These are phyloP conservation scores for Phytopythium boreale DNA, from an alignment of 352 stramenopile species.

Conservation along the genomic window DNA sequence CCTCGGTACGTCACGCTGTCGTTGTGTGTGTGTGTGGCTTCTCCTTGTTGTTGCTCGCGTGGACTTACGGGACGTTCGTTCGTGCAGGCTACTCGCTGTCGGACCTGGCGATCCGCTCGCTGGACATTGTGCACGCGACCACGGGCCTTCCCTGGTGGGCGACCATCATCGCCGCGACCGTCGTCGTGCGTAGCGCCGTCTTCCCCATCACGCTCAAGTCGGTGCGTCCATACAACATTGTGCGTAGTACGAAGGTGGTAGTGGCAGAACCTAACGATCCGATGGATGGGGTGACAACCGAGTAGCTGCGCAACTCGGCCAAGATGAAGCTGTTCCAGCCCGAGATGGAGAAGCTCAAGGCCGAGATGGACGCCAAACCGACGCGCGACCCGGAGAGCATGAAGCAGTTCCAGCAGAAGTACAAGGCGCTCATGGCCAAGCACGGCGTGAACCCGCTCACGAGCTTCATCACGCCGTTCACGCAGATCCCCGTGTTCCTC, in stretches of 20 bases:
- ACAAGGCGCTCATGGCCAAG: slow-evolving; percentile 81
- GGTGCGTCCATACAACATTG: slow-evolving; percentile 31
- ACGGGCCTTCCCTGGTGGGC: slow-evolving; percentile 87
- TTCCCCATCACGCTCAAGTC: slow-evolving; percentile 79
- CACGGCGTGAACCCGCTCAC: slow-evolving; percentile 77
- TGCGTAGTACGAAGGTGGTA: not conserved
- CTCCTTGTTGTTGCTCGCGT: not conserved
- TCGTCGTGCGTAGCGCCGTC: slow-evolving; percentile 66
- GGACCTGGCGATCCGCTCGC: slow-evolving; percentile 66
- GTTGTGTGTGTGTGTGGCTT: no score
- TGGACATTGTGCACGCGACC: slow-evolving; percentile 74
- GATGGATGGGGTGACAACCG: not conserved
- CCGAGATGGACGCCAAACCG: slow-evolving; percentile 56
- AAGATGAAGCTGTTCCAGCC: slow-evolving; percentile 84
- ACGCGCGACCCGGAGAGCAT: slow-evolving; percentile 46
- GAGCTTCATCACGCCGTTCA: slow-evolving; percentile 65
- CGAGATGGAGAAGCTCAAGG: slow-evolving; percentile 80
- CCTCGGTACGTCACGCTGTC: slow-evolving; percentile 22
- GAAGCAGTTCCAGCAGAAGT: slow-evolving; percentile 62
- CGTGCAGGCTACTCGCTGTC: slow-evolving; percentile 55
- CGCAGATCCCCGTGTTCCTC: slow-evolving; percentile 82
- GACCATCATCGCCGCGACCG: slow-evolving; percentile 81
- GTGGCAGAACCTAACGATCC: not conserved
- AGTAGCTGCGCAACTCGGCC: slow-evolving; percentile 77
- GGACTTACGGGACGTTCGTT: not conserved